phyloP scores from a whole-genome alignment of 1,284 basidiomycete genomes.

The Pseudozyma thailandica region DNA sequence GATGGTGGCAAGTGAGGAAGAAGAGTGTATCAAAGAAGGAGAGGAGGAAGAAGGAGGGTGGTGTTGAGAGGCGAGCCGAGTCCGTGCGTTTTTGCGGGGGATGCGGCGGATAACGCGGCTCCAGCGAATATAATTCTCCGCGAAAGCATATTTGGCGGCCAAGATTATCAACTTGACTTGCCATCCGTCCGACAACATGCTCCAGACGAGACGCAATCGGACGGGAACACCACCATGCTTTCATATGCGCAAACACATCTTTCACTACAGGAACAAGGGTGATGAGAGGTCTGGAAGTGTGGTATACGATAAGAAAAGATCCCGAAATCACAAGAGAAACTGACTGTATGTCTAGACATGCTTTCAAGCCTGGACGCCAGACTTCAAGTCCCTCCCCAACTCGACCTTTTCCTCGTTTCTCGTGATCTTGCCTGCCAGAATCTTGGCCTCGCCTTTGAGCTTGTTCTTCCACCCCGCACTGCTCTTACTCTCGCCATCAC shows the following conservation, averaged over 20 bases:
- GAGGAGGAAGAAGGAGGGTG: too few species aligned
- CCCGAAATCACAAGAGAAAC: not conserved
- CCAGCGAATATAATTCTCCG: too few species aligned
- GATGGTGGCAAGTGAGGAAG: not conserved
- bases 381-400: slow-evolving; percentile 24
- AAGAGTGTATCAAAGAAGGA: not conserved
- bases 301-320: slow-evolving; percentile 5
- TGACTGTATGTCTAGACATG: not conserved
- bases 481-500: not conserved
- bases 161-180: not conserved
- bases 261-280: not conserved
- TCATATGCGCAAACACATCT: not conserved
- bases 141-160: too few species aligned
- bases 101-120: slow-evolving; percentile 17
- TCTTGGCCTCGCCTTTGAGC: slow-evolving; percentile 42
- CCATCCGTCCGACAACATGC: slow-evolving; percentile 4
- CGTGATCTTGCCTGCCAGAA: slow-evolving; percentile 33
- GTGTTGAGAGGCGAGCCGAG: too few species aligned
- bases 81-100: not conserved
- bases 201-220: not conserved
- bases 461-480: slow-evolving; percentile 24
- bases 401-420: slow-evolving; percentile 34
- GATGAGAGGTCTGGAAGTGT: not conserved
- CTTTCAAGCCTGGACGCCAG: slow-evolving; percentile 13
- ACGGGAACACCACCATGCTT: not conserved